Conservation (phyloP, 2,329 filamentous ascomycete genomes). For the Davidsoniella virescens region DNA sequence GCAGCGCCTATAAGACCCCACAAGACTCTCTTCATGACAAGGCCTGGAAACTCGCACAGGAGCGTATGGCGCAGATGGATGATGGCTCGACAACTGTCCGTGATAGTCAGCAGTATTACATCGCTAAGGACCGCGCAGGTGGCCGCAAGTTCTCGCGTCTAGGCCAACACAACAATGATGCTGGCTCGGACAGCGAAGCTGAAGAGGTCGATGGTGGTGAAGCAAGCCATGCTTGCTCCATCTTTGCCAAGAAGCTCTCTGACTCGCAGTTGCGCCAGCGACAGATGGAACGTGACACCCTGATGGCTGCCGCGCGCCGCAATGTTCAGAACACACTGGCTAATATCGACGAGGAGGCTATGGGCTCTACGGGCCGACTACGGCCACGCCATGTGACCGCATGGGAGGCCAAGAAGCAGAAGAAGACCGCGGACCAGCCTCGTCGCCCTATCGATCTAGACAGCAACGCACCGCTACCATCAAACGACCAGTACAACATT, state of each 20-base stretch:
- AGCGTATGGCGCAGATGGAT: slow-evolving; percentile 66
- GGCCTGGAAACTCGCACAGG: slow-evolving; percentile 71
- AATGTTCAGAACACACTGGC: slow-evolving; percentile 71
- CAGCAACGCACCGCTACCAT: not conserved
- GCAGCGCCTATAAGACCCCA: not conserved
- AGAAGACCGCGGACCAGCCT: slow-evolving; percentile 45
- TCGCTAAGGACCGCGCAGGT: slow-evolving; percentile 25
- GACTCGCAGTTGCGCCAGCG: slow-evolving; percentile 60
- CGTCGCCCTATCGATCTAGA: slow-evolving; percentile 18
- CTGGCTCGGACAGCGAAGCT: slow-evolving; percentile 13
- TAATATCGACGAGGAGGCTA: slow-evolving; percentile 53
- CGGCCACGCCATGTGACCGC: slow-evolving; percentile 52
- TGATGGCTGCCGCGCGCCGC: slow-evolving; percentile 65
- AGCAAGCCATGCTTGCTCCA: slow-evolving; percentile 48
- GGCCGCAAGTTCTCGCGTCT: slow-evolving; percentile 27
- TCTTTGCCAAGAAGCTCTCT: slow-evolving; percentile 51
- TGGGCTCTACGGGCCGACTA: slow-evolving; percentile 45
- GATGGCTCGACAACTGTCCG: slow-evolving; percentile 47
- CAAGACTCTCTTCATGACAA: slow-evolving; percentile 53
- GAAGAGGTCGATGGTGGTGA: slow-evolving; percentile 27
- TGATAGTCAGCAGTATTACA: slow-evolving; percentile 64
- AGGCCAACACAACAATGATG: slow-evolving; percentile 16
- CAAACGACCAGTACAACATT: slow-evolving; percentile 5
- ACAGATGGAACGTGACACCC: slow-evolving; percentile 53
- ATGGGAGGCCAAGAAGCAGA: slow-evolving; percentile 64